Evolutionary conservation across 176 grass and related monocot genomes (phyloP).

Genomic region (Pharus latifolius): DNA sequence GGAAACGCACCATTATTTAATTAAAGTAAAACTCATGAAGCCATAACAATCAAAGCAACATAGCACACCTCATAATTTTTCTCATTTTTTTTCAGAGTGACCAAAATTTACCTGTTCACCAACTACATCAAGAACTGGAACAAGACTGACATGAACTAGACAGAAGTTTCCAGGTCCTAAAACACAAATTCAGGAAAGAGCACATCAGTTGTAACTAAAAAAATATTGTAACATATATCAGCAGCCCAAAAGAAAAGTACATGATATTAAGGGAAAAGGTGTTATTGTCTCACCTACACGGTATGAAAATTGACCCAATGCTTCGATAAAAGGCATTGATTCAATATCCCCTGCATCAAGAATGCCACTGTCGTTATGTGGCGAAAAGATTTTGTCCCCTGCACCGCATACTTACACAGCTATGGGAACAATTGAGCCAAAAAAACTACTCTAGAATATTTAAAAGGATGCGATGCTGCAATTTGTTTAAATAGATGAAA

Average conservation of each 20-base stretch:
- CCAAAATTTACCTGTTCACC: constrained; percentile 78
- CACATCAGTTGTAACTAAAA: not conserved
- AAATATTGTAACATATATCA: constrained; percentile 8
- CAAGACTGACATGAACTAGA: constrained; percentile 93
- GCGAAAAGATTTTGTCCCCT: constrained; percentile 38
- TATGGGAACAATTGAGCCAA: constrained; percentile 52
- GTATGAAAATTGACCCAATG: constrained; percentile 92
- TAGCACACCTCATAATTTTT: not conserved
- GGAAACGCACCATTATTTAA: not conserved
- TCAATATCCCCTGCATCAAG: constrained; percentile 97
- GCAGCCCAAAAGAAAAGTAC: not conserved
- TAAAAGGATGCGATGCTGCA: not conserved
- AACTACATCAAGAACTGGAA: constrained; percentile 92
- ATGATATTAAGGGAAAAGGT: not conserved
- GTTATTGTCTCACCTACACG: constrained; percentile 59
- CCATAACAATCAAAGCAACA: not conserved
- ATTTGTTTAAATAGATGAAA: constrained; percentile 1
- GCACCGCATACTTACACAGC: constrained; percentile 56
- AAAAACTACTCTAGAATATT: constrained; percentile 17
- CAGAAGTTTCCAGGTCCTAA: constrained; percentile 85
- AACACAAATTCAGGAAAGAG: constrained; percentile 18
- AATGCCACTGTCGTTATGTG: constrained; percentile 55
- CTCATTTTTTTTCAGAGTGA: not conserved
- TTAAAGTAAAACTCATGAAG: not conserved
- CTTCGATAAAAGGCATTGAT: constrained; percentile 97